Base-by-base conservation (phyloP, 2,329 filamentous ascomycete species). In the Diplodia corticola region DNA sequence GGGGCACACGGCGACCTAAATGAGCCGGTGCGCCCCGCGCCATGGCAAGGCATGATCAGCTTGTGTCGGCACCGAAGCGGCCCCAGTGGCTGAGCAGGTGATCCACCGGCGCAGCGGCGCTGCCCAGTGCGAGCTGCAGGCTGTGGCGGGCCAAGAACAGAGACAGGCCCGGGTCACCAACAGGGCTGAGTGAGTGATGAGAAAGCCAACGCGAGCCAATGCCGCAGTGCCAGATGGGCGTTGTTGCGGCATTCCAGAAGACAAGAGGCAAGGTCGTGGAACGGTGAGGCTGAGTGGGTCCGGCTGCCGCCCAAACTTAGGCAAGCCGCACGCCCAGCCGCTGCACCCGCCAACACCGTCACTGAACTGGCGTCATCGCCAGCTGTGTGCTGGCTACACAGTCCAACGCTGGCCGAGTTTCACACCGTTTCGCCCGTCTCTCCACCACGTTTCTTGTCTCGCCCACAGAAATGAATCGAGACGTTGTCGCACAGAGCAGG, bases 11-110 rank as follows among this genome's bases (percentile, higher is more conserved):
- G 40, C 10, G 57, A 35, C 33, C 57, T 61, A 49, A 61, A 61
- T 48, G 57, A 35, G 44, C 57, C 40, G 57, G 44, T 12, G 37
- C 20, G 40, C 57, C 40, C 40, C 40, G 57, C 54, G 37, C 54
- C 35, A 40, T 55, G 53, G 33, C 33, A 26, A 40, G 50, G 53
- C 54, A 46, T 59, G 54, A 46, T 44, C 24, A 60, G 44, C 57
- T 49, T 33, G 57, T 30, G 44, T 61, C 26, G 57, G 37, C n/a
- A 30, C 7, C 37, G 37, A 40, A 26, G 37, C 40, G 57, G 57
- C 40, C 40, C 57, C 57, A 35, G 57, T 48, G 57, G 57, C 57
- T 61, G 20, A 61, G 57, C 57, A 61, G 57, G 3, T 40, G 57
- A 49, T 49, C 57, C 6, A 49, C 57, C 10, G 20, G 57, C 57